Evolutionary conservation across 2,329 filamentous ascomycete genomes (phyloP).

Genomic region (Neophaeococcomyces aloes): DNA sequence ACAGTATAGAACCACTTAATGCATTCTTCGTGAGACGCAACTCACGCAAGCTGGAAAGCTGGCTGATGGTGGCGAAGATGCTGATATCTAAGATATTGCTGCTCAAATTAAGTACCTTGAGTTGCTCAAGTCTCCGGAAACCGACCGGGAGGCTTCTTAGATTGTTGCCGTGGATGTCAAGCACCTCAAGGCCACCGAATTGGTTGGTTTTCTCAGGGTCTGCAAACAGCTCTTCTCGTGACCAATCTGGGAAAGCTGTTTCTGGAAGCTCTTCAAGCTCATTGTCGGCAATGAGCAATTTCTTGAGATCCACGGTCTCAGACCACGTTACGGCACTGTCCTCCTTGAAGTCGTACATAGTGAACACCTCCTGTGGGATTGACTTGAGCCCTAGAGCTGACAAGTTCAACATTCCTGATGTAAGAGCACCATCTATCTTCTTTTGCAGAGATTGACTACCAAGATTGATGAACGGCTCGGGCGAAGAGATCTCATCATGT

Average conservation of each 20-base stretch:
- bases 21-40: conserved; percentile 72
- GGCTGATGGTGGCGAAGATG: conserved; percentile 60
- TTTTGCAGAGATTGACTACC: conserved; percentile 2
- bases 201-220: conserved; percentile 63
- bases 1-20: conserved; percentile 56
- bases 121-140: conserved; percentile 57
- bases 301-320: conserved; percentile 76
- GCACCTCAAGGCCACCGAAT: conserved; percentile 67
- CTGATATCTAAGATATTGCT: conserved; percentile 69
- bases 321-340: conserved; percentile 65
- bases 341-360: conserved; percentile 73
- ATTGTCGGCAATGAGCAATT: conserved; percentile 81
- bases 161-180: conserved; percentile 80
- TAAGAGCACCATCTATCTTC: conserved; percentile 43
- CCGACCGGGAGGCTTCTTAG: conserved; percentile 64
- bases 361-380: conserved; percentile 71
- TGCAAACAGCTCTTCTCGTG: conserved; percentile 43
- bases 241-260: conserved; percentile 64
- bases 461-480: background rate
- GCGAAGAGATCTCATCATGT: background rate
- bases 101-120: conserved; percentile 76
- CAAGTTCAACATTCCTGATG: conserved; percentile 76
- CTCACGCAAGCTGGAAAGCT: conserved; percentile 63
- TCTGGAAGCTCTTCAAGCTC: conserved; percentile 67
- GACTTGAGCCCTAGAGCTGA: conserved; percentile 68